Conservation (phyloP, 352 stramenopile genomes). For the Globisporangium nodosum region DNA sequence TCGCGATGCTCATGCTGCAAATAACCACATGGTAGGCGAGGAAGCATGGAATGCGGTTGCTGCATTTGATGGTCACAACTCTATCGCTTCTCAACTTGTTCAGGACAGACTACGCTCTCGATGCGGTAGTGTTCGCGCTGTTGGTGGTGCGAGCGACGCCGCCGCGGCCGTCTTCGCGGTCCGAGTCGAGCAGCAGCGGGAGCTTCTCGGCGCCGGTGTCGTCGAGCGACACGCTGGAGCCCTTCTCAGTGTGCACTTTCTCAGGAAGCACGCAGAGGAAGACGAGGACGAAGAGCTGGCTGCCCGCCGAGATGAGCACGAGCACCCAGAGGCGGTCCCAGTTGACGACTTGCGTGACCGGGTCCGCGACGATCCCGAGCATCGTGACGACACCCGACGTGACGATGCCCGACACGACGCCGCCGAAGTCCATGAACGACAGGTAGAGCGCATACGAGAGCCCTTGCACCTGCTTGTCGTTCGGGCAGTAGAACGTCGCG, state of each 20-base stretch:
- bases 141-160: slow-evolving; percentile 11
- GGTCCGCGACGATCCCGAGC: slow-evolving; percentile 56
- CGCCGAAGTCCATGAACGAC: slow-evolving; percentile 85
- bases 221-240: background rate
- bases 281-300: slow-evolving; percentile 60
- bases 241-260: slow-evolving; percentile 36
- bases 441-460: slow-evolving; percentile 79
- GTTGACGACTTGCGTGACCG: slow-evolving; percentile 44
- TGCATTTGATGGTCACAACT: no score
- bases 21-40: no score
- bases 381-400: slow-evolving; percentile 45
- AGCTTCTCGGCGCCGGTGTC: slow-evolving; percentile 30
- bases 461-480: slow-evolving; percentile 45
- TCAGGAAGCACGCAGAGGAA: slow-evolving; percentile 70
- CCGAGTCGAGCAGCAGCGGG: slow-evolving; percentile 35
- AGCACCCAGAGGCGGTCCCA: slow-evolving; percentile 60
- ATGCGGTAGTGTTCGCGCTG: background rate
- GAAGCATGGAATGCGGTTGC: no score
- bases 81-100: no score
- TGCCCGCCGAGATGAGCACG: slow-evolving; percentile 44
- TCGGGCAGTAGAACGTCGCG: slow-evolving; percentile 75
- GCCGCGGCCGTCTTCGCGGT: slow-evolving; percentile 2
- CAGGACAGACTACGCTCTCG: no score
- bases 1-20: no score
- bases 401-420: slow-evolving; percentile 61